Base-by-base conservation (phyloP, 1,284 basidiomycete genomes). In the Golubevia sp. region DNA sequence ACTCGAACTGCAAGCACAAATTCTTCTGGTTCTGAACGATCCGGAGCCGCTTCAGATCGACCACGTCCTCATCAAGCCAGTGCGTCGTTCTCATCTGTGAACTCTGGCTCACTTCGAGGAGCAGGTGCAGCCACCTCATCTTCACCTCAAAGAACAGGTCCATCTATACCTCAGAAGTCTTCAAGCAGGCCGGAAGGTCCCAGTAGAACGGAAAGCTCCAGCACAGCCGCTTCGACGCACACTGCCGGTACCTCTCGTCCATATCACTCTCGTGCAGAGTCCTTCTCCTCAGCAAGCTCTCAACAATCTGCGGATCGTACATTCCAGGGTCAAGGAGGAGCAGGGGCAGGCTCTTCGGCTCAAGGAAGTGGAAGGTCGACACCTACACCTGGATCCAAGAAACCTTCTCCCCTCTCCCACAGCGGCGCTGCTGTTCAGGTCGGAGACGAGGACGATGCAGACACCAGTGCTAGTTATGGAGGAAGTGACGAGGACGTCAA, bases 361-460 rank as follows among this genome's bases (percentile, higher is more conserved):
- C 34, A 24, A 25, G 51, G 51, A 53, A 53, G 27, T 30, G 27
- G 38, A 44, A 44, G 38, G 18, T 44, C 38, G 38, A 44, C 38
- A 44, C 38, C 38, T 13, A 44, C 38, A 13, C 38, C 38, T 13
- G 38, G 38, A 13, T 44, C 8, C 50, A 77, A 76, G 63, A 72
- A 70, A 55, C 75, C 76, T 21, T 79, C 76, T 25, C 76, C 76
- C 1, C 56, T 79, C 13, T 79, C 76, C 13, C 63, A 69, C 54
- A 48, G 59, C 64, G 2, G 59, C 61, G 58, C 63, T 24, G 13
- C 18, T 11, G 30, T 49, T 30, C 13, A 49, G 55, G 26, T 49
- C 51, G 20, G 64, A 62, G 73, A 73, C 15, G 62, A 66, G 21
- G 75, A 77, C 57, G 74, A 76, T 23, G 63, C 68, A 7, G 69